These are phyloP conservation scores for Neurospora sp. DNA, from an alignment of 495 filamentous ascomycete species.

Conservation along the genomic window DNA sequence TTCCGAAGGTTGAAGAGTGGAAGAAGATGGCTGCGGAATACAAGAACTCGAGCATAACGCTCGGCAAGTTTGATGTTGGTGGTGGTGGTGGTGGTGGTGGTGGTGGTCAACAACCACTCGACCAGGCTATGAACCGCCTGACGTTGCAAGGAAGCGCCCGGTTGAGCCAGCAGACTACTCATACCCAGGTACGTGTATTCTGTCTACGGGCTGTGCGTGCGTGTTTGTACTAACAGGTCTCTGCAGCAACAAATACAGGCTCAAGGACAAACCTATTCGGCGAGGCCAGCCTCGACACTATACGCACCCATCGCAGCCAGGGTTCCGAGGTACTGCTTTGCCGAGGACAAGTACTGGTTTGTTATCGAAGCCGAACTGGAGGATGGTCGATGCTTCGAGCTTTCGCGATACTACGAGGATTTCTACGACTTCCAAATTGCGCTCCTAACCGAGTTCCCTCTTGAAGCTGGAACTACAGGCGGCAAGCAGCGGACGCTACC, in stretches of 20 bases:
- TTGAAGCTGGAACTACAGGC: constrained; percentile 78
- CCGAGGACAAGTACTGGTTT: constrained; percentile 98
- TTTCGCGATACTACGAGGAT: constrained; percentile 91
- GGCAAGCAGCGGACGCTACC: constrained; percentile 71
- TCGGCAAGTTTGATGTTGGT: constrained; percentile 74
- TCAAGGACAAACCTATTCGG: constrained; percentile 21
- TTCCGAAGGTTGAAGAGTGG: constrained; percentile 98
- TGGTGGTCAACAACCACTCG: constrained; percentile 38
- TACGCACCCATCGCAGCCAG: constrained; percentile 57
- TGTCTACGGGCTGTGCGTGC: neutral
- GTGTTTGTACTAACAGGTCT: constrained; percentile 11
- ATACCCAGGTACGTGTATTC: constrained; percentile 30
- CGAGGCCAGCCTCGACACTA: constrained; percentile 34
- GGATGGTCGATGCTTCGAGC: constrained; percentile 83
- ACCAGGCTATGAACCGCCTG: constrained; percentile 71
- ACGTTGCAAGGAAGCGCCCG: constrained; percentile 47
- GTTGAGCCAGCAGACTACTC: constrained; percentile 33
- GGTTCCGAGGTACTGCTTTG: constrained; percentile 91
- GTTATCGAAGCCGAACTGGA: constrained; percentile 88
- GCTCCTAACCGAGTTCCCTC: constrained; percentile 84
- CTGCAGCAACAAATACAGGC: constrained; percentile 20
- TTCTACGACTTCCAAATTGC: constrained; percentile 99
- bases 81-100: constrained; percentile 30
- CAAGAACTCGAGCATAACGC: constrained; percentile 95
- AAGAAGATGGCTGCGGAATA: constrained; percentile 99